Conservation (phyloP, 768 basidiomycete genomes). For the Neoboletus magnificus region DNA sequence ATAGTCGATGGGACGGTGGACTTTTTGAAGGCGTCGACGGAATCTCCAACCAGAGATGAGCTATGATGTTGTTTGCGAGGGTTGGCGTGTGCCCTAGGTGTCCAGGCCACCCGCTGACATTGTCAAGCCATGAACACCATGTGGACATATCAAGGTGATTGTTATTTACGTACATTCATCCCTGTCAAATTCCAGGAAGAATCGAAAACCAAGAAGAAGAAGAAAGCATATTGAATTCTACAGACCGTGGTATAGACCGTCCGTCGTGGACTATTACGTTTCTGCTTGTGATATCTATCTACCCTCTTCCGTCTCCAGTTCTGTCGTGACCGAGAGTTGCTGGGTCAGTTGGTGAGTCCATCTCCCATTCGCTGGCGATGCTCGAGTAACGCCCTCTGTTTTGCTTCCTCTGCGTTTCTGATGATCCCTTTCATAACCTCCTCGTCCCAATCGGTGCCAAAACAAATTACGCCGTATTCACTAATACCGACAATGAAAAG, state of each 20-base stretch:
- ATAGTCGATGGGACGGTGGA: slow-evolving; percentile 67
- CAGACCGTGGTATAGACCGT: background rate
- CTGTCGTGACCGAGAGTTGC: background rate
- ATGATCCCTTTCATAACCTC: slow-evolving; percentile 41
- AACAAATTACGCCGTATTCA: slow-evolving; percentile 61
- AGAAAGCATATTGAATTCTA: background rate
- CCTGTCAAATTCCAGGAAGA: background rate
- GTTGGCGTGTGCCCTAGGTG: background rate
- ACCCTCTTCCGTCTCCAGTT: background rate
- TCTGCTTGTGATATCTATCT: background rate
- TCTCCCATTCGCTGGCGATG: slow-evolving; percentile 11
- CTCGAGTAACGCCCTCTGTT: slow-evolving; percentile 26
- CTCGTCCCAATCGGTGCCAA: slow-evolving; percentile 47
- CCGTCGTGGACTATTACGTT: background rate
- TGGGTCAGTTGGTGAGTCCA: slow-evolving; percentile 18
- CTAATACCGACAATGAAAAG: slow-evolving; percentile 68
- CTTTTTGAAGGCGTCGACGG: slow-evolving; percentile 41
- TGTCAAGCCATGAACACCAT: background rate
- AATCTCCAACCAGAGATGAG: slow-evolving; percentile 32
- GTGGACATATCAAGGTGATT: background rate
- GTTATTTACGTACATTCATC: background rate
- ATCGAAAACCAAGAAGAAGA: background rate
- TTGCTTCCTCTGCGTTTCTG: slow-evolving; percentile 35
- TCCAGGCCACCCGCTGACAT: background rate
- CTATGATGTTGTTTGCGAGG: slow-evolving; percentile 18